Evolutionary conservation across 306 rosid genomes (phyloP), one percentile per base, ranked within the genome.

Genomic region (Begonia loranthoides): DNA sequence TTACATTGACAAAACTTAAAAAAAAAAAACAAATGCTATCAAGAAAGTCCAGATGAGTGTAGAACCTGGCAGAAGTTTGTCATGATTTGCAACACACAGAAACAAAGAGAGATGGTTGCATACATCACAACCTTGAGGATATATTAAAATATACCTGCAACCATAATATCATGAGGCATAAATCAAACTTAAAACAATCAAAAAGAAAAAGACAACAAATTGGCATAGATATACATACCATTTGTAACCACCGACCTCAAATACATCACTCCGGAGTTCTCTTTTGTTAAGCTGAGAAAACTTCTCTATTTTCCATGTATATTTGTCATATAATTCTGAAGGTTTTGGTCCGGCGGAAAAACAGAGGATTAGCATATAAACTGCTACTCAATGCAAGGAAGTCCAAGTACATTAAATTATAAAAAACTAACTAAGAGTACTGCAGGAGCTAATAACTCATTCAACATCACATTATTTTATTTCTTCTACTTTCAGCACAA

Each of bases 111-210:
- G 99, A 62, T 92, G 96, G 74, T 92, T 83, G 94, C 88, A 79
- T 24, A 92, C 99, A 66, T 92, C 99, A 41, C 99, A 87, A 7
- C 99, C 96, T 65, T 92, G 99, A 33, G 96, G 99, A 63, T 92
- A 92, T 52, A 92, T 92, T 74, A 92, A 72, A 66, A 92, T 87
- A 69, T 92, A 92, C 99, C 99, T 92, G 89, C 69, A 66, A 78
- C 33, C 65, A 43, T 49, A 51, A 45, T 58, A 24, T 60, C 54
- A 13, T 49, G 59, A 52, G 65, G 63, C 57, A 67, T 10, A 43
- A 49, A 49, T 10, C 21, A 10, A 49, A 49, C 21, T 49, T 19
- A 4, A 14, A n/a, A 3, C 17, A 49, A 49, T n/a, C 7, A 15
- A 49, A 11, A 49, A 49, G 21, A 49, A 4, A 49, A 4, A 55